phyloP scores from a whole-genome alignment of 768 basidiomycete species.

The Podaxis carcinomalis region DNA sequence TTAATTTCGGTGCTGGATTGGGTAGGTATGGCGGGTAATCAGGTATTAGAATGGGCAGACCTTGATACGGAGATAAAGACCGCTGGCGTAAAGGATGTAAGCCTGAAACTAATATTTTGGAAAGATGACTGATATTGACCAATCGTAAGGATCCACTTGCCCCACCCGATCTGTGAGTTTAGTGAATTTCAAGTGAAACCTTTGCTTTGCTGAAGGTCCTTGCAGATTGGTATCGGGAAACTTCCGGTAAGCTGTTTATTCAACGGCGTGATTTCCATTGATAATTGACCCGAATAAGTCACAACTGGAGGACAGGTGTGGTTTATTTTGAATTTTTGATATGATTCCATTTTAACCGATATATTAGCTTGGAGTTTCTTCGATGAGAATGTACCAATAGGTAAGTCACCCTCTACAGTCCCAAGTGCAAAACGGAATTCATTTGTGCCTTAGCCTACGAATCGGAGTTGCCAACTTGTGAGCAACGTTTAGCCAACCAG shows the following conservation, averaged over 20 bases:
- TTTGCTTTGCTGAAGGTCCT: neutral
- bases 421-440: neutral
- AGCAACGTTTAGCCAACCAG: constrained; percentile 5
- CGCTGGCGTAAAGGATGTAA: constrained; percentile 43
- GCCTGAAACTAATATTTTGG: constrained; percentile 9
- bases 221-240: constrained; percentile 37
- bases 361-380: constrained; percentile 40
- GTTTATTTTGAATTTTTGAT: constrained; percentile 1
- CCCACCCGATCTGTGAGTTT: constrained; percentile 38
- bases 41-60: constrained; percentile 59
- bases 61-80: constrained; percentile 61
- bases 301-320: constrained; percentile 46
- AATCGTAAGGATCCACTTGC: constrained; percentile 34
- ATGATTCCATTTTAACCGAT: neutral
- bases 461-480: constrained; percentile 35
- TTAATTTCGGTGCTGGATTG: neutral
- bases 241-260: constrained; percentile 30
- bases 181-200: neutral
- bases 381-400: constrained; percentile 36
- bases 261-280: no score
- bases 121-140: neutral
- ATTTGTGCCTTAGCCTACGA: constrained; percentile 29
- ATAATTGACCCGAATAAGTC: constrained; percentile 19
- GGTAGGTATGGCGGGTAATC: constrained; percentile 55
- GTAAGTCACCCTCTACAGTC: constrained; percentile 17